phyloP scores from a whole-genome alignment of 2,329 filamentous ascomycete genomes.

The Exophiala aquamarina region DNA sequence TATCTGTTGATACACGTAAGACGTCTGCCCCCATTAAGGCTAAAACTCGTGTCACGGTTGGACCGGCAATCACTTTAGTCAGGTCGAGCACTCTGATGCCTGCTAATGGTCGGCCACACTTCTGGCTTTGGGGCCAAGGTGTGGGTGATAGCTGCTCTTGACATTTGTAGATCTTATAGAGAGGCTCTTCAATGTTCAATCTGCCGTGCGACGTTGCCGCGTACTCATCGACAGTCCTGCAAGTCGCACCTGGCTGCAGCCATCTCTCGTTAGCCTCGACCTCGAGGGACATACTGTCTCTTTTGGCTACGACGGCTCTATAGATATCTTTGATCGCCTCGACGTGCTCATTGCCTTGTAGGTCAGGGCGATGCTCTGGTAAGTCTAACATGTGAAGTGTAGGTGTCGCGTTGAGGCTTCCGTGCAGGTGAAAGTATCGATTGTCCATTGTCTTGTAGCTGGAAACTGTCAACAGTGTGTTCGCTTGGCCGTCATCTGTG shows the following conservation, averaged over 20 bases:
- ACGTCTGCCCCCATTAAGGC: conserved; percentile 48
- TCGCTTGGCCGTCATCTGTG: background rate
- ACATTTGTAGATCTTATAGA: conserved; percentile 38
- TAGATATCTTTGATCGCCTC: conserved; percentile 33
- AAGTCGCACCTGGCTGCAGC: conserved; percentile 42
- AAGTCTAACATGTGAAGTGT: conserved; percentile 38
- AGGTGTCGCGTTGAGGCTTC: conserved; percentile 46
- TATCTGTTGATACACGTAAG: conserved; percentile 44
- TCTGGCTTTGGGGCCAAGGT: conserved; percentile 10
- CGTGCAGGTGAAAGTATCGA: conserved; percentile 48
- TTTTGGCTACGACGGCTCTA: conserved; percentile 22
- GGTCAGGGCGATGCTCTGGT: conserved; percentile 32
- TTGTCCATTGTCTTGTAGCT: conserved; percentile 45
- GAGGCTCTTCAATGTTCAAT: conserved; percentile 42
- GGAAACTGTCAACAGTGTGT: conserved; percentile 1
- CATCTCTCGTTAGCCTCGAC: conserved; percentile 36
- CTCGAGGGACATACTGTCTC: conserved; percentile 35
- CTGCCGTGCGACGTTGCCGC: conserved; percentile 33
- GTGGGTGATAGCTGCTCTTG: conserved; percentile 7
- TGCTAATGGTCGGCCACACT: conserved; percentile 37
- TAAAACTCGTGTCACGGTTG: conserved; percentile 41
- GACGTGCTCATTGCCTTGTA: conserved; percentile 31
- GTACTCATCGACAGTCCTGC: conserved; percentile 39
- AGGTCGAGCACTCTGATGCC: conserved; percentile 52
- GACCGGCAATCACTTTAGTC: conserved; percentile 45